These are phyloP conservation scores for Amaranthus cruentus DNA, from an alignment of 148 eudicot species.

Conservation along the genomic window DNA sequence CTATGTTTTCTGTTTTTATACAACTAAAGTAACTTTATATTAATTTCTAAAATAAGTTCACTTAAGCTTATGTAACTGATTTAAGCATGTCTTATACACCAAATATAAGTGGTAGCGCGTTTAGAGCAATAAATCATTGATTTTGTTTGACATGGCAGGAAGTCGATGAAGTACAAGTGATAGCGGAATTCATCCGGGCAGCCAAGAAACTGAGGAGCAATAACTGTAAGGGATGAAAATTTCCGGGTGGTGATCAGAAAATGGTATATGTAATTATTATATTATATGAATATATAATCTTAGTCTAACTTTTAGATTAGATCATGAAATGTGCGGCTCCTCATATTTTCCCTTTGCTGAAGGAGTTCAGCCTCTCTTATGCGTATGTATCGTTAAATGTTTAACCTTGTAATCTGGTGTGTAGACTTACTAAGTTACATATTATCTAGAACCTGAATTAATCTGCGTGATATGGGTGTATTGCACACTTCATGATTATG, in stretches of 20 bases:
- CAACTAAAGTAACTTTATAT: no score
- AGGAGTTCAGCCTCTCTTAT: no score
- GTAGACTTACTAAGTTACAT: conserved; percentile 16
- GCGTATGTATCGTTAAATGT: no score
- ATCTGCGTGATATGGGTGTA: neutral
- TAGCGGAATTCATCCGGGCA: conserved; percentile 62
- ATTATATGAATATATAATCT: conserved; percentile 21
- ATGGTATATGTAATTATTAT: conserved; percentile 33
- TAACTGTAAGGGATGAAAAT: conserved; percentile 20
- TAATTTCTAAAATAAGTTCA: no score
- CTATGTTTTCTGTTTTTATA: neutral
- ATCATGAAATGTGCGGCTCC: conserved; percentile 20
- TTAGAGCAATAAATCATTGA: neutral
- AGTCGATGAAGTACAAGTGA: conserved; percentile 79
- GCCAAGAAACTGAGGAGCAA: conserved; percentile 59
- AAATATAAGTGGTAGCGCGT: no score
- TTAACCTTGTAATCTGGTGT: conserved; percentile 28
- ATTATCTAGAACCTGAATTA: conserved; percentile 19
- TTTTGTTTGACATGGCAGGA: conserved; percentile 38
- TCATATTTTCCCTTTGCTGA: neutral
- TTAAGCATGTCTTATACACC: no score
- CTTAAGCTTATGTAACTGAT: no score
- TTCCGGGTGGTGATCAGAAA: conserved; percentile 15
- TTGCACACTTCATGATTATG: no score
- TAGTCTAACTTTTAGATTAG: conserved; percentile 34